These are phyloP conservation scores for Xerocomus minutiporus DNA, from an alignment of 1,284 basidiomycete species.

Conservation along the genomic window DNA sequence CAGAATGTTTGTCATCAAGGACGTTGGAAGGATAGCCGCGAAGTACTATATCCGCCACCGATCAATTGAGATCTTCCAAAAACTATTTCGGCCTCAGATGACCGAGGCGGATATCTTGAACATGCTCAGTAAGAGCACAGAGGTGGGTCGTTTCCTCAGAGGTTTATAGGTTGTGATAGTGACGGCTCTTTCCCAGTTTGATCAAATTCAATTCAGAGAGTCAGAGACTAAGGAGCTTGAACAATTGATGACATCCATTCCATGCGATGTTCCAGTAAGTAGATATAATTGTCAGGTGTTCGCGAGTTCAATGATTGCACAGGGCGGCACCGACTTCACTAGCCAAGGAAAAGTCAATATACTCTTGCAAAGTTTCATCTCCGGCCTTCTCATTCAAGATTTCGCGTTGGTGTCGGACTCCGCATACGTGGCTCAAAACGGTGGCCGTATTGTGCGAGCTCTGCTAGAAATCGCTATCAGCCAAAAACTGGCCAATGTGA, in stretches of 20 bases:
- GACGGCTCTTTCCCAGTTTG: slow-evolving; percentile 56
- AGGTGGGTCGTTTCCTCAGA: slow-evolving; percentile 48
- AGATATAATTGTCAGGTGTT: background rate
- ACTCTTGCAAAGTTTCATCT: slow-evolving; percentile 89
- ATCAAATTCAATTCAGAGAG: slow-evolving; percentile 92
- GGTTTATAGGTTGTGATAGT: background rate
- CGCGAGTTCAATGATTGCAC: slow-evolving; percentile 3
- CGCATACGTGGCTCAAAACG: slow-evolving; percentile 91
- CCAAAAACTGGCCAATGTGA: slow-evolving; percentile 84
- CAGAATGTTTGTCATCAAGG: slow-evolving; percentile 71
- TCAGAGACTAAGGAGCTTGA: slow-evolving; percentile 85
- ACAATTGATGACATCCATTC: slow-evolving; percentile 61
- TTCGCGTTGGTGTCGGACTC: slow-evolving; percentile 97
- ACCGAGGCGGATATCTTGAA: slow-evolving; percentile 89
- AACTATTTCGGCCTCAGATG: slow-evolving; percentile 80
- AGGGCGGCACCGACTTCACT: slow-evolving; percentile 72
- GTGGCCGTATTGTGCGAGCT: slow-evolving; percentile 89
- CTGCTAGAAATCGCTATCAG: slow-evolving; percentile 93
- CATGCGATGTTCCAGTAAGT: slow-evolving; percentile 74
- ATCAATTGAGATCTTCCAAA: slow-evolving; percentile 81
- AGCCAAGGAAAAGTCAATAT: slow-evolving; percentile 87
- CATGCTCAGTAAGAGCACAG: slow-evolving; percentile 87
- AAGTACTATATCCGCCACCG: slow-evolving; percentile 91
- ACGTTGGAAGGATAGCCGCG: slow-evolving; percentile 91
- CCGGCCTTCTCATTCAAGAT: slow-evolving; percentile 78